Conservation (phyloP, 129 eudicot species). For the Flaveria trinervia region DNA sequence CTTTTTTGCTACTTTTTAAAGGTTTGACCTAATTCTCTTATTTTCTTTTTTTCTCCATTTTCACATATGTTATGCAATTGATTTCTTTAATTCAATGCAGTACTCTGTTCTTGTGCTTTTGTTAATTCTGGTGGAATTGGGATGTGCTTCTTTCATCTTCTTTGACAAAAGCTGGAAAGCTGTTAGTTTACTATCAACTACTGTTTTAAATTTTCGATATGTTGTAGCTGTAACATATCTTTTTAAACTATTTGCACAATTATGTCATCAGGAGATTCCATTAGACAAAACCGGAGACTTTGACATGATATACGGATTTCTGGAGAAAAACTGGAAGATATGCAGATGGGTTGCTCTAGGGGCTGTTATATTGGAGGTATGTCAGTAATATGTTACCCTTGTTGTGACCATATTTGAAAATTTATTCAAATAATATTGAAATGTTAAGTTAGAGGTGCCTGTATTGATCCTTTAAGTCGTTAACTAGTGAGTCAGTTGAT, state of each 20-base stretch:
- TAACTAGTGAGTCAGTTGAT: not conserved
- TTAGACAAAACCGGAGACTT: constrained; percentile 82
- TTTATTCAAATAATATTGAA: not conserved
- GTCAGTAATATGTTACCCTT: not conserved
- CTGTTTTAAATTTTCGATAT: not conserved
- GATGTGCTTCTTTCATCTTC: constrained; percentile 76
- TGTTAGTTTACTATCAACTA: constrained; percentile 44
- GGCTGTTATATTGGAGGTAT: constrained; percentile 71
- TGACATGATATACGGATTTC: constrained; percentile 65
- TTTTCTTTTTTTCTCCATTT: not conserved
- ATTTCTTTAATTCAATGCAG: constrained; percentile 60
- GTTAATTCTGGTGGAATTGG: constrained; percentile 70
- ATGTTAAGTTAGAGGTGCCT: not conserved
- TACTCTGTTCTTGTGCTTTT: constrained; percentile 71
- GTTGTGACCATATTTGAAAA: not conserved
- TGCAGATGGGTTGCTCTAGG: constrained; percentile 95
- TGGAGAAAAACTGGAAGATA: constrained; percentile 71
- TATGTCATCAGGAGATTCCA: constrained; percentile 67
- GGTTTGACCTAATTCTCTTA: not conserved
- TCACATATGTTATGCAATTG: constrained; percentile 10
- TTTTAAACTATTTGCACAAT: constrained; percentile 21
- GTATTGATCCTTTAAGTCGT: not conserved
- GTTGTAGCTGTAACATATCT: not conserved
- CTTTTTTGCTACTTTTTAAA: not conserved
- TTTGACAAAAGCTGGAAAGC: constrained; percentile 84